These are phyloP conservation scores for Candida cerambycidarum DNA, from an alignment of 805 yeast species.

Conservation along the genomic window DNA sequence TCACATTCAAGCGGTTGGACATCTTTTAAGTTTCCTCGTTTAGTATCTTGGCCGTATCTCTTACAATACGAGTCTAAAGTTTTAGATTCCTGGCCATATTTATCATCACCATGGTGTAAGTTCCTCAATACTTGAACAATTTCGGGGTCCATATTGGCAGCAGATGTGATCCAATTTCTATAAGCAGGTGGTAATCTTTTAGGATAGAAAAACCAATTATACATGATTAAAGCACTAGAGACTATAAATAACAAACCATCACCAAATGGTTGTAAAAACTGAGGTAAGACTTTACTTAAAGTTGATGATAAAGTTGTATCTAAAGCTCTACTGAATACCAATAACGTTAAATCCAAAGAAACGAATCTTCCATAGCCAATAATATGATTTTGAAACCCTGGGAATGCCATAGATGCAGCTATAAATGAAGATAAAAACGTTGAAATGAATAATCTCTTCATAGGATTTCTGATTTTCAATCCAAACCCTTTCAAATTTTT, in stretches of 20 bases:
- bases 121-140: slow-evolving; percentile 31
- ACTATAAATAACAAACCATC: slow-evolving; percentile 31
- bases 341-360: slow-evolving; percentile 37
- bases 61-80: slow-evolving; percentile 31
- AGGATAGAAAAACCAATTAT: slow-evolving; percentile 40
- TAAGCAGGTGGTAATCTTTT: slow-evolving; percentile 44
- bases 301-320: slow-evolving; percentile 31
- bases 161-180: slow-evolving; percentile 48
- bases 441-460: slow-evolving; percentile 17
- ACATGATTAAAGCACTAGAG: slow-evolving; percentile 35
- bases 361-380: slow-evolving; percentile 28
- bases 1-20: slow-evolving; percentile 39
- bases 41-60: slow-evolving; percentile 33
- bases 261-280: slow-evolving; percentile 15
- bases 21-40: slow-evolving; percentile 21
- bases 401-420: slow-evolving; percentile 29
- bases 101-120: slow-evolving; percentile 28
- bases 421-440: slow-evolving; percentile 29
- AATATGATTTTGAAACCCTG: slow-evolving; percentile 32
- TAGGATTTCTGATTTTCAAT: slow-evolving; percentile 3
- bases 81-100: slow-evolving; percentile 39
- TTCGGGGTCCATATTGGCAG: slow-evolving; percentile 47
- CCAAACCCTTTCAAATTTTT: not conserved
- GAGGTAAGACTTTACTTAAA: slow-evolving; percentile 23
- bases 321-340: slow-evolving; percentile 34